Base-by-base conservation (phyloP, 2,329 filamentous ascomycete genomes). In the Didymella arachidicola region DNA sequence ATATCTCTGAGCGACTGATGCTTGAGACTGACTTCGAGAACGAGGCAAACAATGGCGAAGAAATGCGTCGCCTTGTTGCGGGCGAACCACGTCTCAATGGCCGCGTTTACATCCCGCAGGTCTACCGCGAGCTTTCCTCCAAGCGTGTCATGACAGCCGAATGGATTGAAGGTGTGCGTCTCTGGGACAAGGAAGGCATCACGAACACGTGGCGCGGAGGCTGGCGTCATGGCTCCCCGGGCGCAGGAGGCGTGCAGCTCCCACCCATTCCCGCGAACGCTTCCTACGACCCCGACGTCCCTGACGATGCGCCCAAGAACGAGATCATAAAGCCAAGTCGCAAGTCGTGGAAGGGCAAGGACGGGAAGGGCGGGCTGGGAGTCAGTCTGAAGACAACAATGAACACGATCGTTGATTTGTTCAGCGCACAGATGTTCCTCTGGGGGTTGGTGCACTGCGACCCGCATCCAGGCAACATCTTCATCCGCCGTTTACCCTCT, bases 381-480 rank as follows among this genome's bases (percentile, higher is more conserved):
- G 81, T 99, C 3, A 88, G 87, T 7, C 82, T 92, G 29, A 91
- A 90, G 71, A 89, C 94, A 59, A 92, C 97, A 59, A 98, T 98
- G 95, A 90, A 89, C 6, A 97, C 92, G 30, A 97, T 98, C 88
- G 87, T 97, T 48, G 94, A 97, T 75, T 84, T 98, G 32, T 99
- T 98, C 81, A 91, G 89, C n/a, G 93, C 92, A 2, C 94, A 98
- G 74, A 98, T 98, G 84, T 99, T 97, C 82, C 89, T 96, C 64
- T 98, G 92, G 91, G 95, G 95, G 12, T 86, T 91, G 42, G 91
- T 98, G 0, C 94, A 99, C 80, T 97, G 94, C 79, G 95, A 99
- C 75, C 95, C 95, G 10, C 95, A 99, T 73, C 95, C 95, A 1
- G 94, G 94, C 27, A 99, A 99, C 79, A 95, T 98, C 76, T 97